Evolutionary conservation across 768 basidiomycete genomes (phyloP).

Genomic region (Strobilomyces dryophilus): DNA sequence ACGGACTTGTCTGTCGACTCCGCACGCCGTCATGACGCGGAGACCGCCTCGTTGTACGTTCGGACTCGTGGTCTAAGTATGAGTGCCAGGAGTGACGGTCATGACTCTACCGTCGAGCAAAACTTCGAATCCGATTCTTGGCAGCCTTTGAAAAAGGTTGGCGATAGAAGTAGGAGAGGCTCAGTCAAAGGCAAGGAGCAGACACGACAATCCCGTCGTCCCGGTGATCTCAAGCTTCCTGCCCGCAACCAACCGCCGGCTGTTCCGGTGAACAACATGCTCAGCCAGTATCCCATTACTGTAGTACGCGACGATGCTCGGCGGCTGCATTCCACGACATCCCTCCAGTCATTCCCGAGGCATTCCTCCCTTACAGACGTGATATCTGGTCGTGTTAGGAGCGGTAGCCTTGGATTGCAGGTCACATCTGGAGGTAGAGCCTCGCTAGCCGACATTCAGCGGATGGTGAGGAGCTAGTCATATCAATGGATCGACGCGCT

Average conservation of each 20-base stretch:
- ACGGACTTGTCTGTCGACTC: conserved; percentile 25
- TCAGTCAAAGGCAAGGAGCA: conserved; percentile 47
- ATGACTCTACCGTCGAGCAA: conserved; percentile 34
- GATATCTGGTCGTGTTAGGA: conserved; percentile 48
- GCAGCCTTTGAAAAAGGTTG: conserved; percentile 37
- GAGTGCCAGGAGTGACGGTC: conserved; percentile 43
- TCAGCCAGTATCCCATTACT: conserved; percentile 34
- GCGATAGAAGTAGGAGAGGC: conserved; percentile 43
- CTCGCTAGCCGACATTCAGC: conserved; percentile 17
- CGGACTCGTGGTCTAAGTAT: conserved; percentile 56
- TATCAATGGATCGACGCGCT: neutral
- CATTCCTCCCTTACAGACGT: conserved; percentile 29
- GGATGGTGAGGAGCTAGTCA: conserved; percentile 21
- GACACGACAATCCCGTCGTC: conserved; percentile 41
- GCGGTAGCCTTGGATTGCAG: conserved; percentile 57
- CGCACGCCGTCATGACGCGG: conserved; percentile 23
- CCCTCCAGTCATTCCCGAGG: conserved; percentile 36
- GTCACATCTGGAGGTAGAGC: conserved; percentile 19
- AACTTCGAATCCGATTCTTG: conserved; percentile 56
- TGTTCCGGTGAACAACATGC: conserved; percentile 25
- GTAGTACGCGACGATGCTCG: conserved; percentile 37
- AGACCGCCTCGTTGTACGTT: conserved; percentile 32
- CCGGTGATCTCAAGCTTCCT: conserved; percentile 61
- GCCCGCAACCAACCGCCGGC: conserved; percentile 45
- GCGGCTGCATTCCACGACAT: conserved; percentile 36